Conservation (phyloP, 305 asterid genomes). For the Fraxinus baroniana region DNA sequence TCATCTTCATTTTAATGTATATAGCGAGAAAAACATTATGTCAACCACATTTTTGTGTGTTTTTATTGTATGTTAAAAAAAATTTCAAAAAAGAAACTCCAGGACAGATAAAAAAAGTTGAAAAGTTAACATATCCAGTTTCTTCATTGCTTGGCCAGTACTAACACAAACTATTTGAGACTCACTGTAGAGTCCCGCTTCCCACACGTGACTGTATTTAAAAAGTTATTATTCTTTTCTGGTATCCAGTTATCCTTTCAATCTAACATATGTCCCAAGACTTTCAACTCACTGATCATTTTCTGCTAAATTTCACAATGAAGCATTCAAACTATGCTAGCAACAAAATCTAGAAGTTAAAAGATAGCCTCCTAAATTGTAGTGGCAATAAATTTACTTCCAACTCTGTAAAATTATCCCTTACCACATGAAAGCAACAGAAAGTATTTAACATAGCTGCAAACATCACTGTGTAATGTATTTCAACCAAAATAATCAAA, state of each 20-base stretch:
- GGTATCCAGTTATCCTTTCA: background rate
- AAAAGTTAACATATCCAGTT: background rate
- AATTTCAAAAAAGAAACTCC: background rate
- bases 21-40: background rate
- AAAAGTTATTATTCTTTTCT: background rate
- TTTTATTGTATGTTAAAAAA: background rate
- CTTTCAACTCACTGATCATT: conserved; percentile 7
- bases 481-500: background rate
- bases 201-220: background rate
- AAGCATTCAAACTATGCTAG: background rate
- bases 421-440: background rate
- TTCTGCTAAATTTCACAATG: conserved; percentile 7
- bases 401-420: conserved; percentile 37
- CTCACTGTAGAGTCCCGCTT: background rate
- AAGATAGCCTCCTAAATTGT: background rate
- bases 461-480: conserved; percentile 15
- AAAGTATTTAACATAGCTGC: background rate
- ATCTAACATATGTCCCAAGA: background rate
- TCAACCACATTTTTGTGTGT: background rate
- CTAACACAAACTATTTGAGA: background rate
- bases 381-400: background rate
- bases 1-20: background rate
- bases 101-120: background rate
- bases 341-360: background rate
- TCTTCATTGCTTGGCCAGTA: background rate